Evolutionary conservation across 179 eudicot species (phyloP), one percentile per base, ranked within the genome.

Genomic region (Corrigiola litoralis): DNA sequence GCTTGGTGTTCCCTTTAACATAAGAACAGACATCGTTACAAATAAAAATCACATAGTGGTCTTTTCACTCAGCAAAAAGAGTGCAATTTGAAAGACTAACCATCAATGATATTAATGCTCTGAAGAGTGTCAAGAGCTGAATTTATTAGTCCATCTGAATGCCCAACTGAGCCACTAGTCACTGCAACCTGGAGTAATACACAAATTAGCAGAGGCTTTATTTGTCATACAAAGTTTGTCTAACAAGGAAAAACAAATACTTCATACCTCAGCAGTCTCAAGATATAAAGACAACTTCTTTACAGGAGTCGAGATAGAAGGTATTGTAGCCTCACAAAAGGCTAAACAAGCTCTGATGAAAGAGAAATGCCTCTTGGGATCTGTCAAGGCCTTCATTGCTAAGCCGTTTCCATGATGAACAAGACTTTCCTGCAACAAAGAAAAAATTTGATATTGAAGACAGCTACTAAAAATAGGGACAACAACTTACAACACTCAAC

Each of bases 271-370:
- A 5, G 84, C 88, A 47, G 95, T 77, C 72, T 88, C 95, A 41
- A 88, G 81, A 72, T 83, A 88, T 21, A 88, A 75, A 58, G 72
- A 71, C 65, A 85, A 69, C 79, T 82, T 91, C 78, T 72, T 77
- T 37, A 66, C 47, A 62, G 63, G 69, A 34, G 76, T 40, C 18
- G 82, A 79, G 60, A 83, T 74, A 44, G 91, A 84, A 52, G 95
- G 95, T 68, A 88, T 80, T 63, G 95, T 88, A 56, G 83, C 87
- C 79, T 85, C 95, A 68, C 74, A 81, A 66, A 78, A 85, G 20
- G 95, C 82, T 55, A 88, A 48, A 69, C 95, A 88, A 36, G 95
- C 84, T 72, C 75, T 85, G 56, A 81, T 68, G 71, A 82, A 84
- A 63, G 73, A 75, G 31, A 66, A 38, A 65, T 68, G 73, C 52